phyloP scores from a whole-genome alignment of 768 basidiomycete species.

The Coprinopsis marcescibilis region DNA sequence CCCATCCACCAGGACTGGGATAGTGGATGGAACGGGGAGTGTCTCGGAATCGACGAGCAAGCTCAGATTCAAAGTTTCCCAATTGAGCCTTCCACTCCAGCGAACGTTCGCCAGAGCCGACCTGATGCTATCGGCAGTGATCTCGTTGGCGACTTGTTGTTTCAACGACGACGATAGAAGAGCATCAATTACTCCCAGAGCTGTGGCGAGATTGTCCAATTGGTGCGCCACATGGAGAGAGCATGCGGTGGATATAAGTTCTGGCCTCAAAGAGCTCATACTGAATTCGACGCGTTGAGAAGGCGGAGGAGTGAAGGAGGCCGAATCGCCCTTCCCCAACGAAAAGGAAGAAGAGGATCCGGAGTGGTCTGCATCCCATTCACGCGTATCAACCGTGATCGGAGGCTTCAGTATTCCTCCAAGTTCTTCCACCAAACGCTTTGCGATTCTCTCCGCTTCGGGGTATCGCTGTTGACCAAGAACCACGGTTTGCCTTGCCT shows the following conservation, averaged over 20 bases:
- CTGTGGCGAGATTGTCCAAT: conserved; percentile 72
- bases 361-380: conserved; percentile 30
- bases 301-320: too few relatives aligned
- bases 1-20: conserved; percentile 74
- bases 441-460: conserved; percentile 44
- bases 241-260: conserved; percentile 43
- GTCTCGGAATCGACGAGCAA: conserved; percentile 27
- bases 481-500: conserved; percentile 53
- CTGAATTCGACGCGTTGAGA: conserved; percentile 36
- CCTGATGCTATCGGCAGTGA: conserved; percentile 46
- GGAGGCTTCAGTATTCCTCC: conserved; percentile 35
- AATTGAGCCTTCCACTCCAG: conserved; percentile 87
- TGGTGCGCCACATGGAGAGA: conserved; percentile 80
- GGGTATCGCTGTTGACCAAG: conserved; percentile 56
- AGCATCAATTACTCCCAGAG: conserved; percentile 54
- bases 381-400: conserved; percentile 38
- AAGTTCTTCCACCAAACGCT: conserved; percentile 37
- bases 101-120: conserved; percentile 50
- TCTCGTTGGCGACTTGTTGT: conserved; percentile 21
- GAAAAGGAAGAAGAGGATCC: too few relatives aligned
- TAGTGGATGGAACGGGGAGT: conserved; percentile 19
- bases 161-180: conserved; percentile 35
- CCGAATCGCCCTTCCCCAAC: too few relatives aligned
- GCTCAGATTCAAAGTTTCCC: conserved; percentile 22
- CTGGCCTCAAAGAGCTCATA: conserved; percentile 30